Percentiles rank a stretch among this genome's conserved stretches.
phyloP scores from a whole-genome alignment of 2,329 filamentous ascomycete genomes.

The Exserohilum rostratum region DNA sequence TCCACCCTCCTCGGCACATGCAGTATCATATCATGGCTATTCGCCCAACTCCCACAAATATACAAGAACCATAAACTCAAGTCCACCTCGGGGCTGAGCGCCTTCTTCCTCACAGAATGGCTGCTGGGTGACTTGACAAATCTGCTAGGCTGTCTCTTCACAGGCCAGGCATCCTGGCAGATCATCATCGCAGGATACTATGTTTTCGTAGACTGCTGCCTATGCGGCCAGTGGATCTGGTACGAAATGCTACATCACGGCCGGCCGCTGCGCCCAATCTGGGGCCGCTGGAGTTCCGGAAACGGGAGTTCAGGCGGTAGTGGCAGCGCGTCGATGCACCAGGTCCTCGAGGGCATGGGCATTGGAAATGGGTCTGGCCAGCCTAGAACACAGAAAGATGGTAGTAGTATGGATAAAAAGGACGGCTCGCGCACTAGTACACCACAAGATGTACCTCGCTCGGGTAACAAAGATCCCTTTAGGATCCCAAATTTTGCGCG shows the following conservation, averaged over 20 bases:
- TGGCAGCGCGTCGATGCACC: conserved; percentile 36
- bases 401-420: conserved; percentile 17
- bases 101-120: conserved; percentile 71
- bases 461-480: conserved; percentile 43
- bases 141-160: conserved; percentile 66
- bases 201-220: conserved; percentile 66
- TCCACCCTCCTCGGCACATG: conserved; percentile 66
- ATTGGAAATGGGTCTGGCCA: conserved; percentile 11
- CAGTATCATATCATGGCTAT: conserved; percentile 71
- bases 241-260: conserved; percentile 64
- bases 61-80: conserved; percentile 70
- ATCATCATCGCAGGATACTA: conserved; percentile 70
- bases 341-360: conserved; percentile 33
- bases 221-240: conserved; percentile 70
- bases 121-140: conserved; percentile 69
- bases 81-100: conserved; percentile 68
- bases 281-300: conserved; percentile 32
- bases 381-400: not conserved
- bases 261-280: conserved; percentile 50
- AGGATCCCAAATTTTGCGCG: conserved; percentile 47
- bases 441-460: conserved; percentile 32
- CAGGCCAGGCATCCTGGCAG: conserved; percentile 70
- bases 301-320: conserved; percentile 23
- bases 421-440: conserved; percentile 14
- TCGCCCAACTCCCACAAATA: conserved; percentile 72